Evolutionary conservation across 2,329 filamentous ascomycete species (phyloP), one percentile per base, ranked within the genome.

Genomic region (Cordyceps cicadae): DNA sequence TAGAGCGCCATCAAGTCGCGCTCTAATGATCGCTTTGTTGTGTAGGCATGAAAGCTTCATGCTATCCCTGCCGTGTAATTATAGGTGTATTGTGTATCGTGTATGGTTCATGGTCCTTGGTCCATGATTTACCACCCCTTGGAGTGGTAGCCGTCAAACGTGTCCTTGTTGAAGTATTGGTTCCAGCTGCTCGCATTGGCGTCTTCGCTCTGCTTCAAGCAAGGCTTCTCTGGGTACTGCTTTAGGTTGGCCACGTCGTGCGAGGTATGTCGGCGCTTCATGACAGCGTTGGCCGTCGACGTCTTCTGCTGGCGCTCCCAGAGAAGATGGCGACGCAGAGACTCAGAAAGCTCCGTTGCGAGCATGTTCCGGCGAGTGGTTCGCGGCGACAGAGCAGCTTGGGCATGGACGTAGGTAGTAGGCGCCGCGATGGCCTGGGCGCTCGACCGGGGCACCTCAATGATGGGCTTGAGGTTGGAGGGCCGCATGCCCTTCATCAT

Each of bases 231-330:
- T 5, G 90, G 89, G 69, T 88, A 90, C 72, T 94, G 86, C 75
- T 88, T 89, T 49, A 97, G 81, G 73, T 95, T 95, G 63, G 90
- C 89, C 64, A 97, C 86, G 70, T 97, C 92, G 66, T 93, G 89
- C 2, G 93, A 90, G 8, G 92, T 96, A 72, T 97, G 92, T 62
- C 91, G 83, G 64, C 93, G 86, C 79, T 96, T 95, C 62, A 96
- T 81, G 59, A 93, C 90, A 1, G 92, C 91, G 65, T 93, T 92
- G 68, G 87, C 90, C 8, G 91, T 93, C 39, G 89, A 88, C 62
- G 90, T 91, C 81, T 94, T 96, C 71, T 97, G 93, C 70, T 96
- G 91, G 57, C 94, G 88, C 73, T 99, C 94, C 89, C 91, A 96
- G 17, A 97, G 83, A 17, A 99, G 86, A 68, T 97, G 90, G 67